Percentiles rank a stretch among this genome's conserved stretches.
Evolutionary conservation across 2,329 filamentous ascomycete species (phyloP).

Genomic region (Fusarium napiforme): DNA sequence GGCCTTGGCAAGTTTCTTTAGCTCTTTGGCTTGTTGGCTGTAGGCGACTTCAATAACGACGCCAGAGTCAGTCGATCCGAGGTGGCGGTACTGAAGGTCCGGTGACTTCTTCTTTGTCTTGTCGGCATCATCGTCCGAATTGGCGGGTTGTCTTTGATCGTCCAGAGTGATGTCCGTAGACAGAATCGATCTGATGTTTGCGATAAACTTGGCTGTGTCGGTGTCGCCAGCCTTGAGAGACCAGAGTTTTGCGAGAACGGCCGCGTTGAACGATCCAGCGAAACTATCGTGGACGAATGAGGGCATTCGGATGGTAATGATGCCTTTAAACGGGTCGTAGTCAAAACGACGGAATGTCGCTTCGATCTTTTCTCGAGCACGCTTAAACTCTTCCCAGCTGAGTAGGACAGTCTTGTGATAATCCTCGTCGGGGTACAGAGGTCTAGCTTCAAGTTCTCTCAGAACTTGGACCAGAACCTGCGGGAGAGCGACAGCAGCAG

Average conservation of each 20-base stretch:
- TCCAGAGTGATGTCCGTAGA: neutral
- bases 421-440: neutral
- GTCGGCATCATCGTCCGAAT: neutral
- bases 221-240: neutral
- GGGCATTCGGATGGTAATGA: rapidly evolving
- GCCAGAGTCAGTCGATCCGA: neutral
- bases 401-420: neutral
- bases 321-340: rapidly evolving
- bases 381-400: neutral
- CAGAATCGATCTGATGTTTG: neutral
- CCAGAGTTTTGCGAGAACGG: rapidly evolving
- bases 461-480: rapidly evolving
- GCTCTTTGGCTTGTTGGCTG: neutral
- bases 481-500: neutral
- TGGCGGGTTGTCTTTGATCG: neutral
- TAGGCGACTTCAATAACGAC: neutral
- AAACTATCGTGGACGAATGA: neutral
- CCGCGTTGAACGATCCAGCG: rapidly evolving
- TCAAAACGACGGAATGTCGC: neutral
- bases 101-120: neutral
- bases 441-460: rapidly evolving
- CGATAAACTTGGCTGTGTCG: neutral
- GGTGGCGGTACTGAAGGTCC: neutral
- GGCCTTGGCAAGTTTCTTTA: rapidly evolving
- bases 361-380: rapidly evolving